phyloP scores from a whole-genome alignment of 1,284 basidiomycete genomes.

The Irpex sp. region DNA sequence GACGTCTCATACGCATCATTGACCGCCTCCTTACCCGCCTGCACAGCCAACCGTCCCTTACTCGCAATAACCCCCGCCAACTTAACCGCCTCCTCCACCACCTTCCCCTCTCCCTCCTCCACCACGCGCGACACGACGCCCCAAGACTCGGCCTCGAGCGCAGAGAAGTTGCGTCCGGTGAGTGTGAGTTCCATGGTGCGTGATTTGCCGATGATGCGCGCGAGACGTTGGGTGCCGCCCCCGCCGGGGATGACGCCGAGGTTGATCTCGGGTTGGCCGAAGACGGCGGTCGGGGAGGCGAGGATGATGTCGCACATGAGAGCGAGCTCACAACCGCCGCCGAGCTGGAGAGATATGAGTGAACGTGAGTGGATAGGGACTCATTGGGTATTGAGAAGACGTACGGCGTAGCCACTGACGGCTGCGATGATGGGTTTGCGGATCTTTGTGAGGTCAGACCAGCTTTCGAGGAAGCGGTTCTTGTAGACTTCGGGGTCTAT shows the following conservation, averaged over 20 bases:
- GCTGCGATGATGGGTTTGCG: constrained; percentile 95
- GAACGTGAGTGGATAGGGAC: constrained; percentile 1
- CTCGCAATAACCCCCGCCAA: constrained; percentile 80
- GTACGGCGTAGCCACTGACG: constrained; percentile 91
- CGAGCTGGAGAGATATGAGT: constrained; percentile 53
- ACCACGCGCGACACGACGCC: constrained; percentile 84
- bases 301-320: constrained; percentile 97
- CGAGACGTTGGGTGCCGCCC: constrained; percentile 73
- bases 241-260: constrained; percentile 95
- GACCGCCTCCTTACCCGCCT: constrained; percentile 94
- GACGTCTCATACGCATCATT: constrained; percentile 88
- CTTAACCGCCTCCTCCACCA: constrained; percentile 87
- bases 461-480: constrained; percentile 86
- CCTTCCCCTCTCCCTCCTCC: constrained; percentile 68
- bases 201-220: constrained; percentile 87
- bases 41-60: constrained; percentile 84
- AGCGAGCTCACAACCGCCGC: constrained; percentile 95
- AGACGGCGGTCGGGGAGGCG: constrained; percentile 89
- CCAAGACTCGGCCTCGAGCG: constrained; percentile 84
- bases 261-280: constrained; percentile 98
- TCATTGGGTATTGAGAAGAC: constrained; percentile 24
- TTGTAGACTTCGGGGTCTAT: constrained; percentile 85
- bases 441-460: constrained; percentile 75
- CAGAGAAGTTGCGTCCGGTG: constrained; percentile 81
- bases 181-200: constrained; percentile 95